These are phyloP conservation scores for Tuber indicum DNA, from an alignment of 495 filamentous ascomycete genomes.

Conservation along the genomic window DNA sequence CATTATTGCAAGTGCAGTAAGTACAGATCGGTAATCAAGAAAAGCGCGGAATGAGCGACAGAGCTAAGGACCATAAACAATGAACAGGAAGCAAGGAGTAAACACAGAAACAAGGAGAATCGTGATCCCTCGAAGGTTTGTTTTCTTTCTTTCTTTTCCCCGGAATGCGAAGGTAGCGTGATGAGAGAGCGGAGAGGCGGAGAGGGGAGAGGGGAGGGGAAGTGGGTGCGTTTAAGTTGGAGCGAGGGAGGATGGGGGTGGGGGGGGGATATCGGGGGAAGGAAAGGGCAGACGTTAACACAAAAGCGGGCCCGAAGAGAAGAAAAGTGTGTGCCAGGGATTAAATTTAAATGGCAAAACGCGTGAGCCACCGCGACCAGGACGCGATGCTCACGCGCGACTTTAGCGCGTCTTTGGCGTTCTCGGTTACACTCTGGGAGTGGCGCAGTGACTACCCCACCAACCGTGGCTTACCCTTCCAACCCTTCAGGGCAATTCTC, in stretches of 20 bases:
- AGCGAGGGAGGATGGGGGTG: neutral
- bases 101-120: neutral
- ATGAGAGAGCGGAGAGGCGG: neutral
- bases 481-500: neutral
- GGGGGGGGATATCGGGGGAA: neutral
- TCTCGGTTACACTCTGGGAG: neutral
- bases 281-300: neutral
- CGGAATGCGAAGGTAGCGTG: neutral
- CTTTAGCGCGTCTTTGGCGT: neutral
- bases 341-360: neutral
- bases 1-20: slow-evolving; percentile 16
- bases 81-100: neutral
- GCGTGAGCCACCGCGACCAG: neutral
- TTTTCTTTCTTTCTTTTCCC: neutral
- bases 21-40: neutral
- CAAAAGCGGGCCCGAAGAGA: neutral
- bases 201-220: neutral
- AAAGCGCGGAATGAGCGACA: slow-evolving; percentile 8
- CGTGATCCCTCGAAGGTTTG: too few relatives aligned
- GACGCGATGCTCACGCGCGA: neutral
- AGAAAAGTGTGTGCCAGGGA: neutral
- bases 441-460: slow-evolving; percentile 6
- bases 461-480: neutral
- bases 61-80: slow-evolving; percentile 6
- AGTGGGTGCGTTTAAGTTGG: neutral